These are phyloP conservation scores for Alternaria gansuensis DNA, from an alignment of 2,329 filamentous ascomycete species.

Conservation along the genomic window DNA sequence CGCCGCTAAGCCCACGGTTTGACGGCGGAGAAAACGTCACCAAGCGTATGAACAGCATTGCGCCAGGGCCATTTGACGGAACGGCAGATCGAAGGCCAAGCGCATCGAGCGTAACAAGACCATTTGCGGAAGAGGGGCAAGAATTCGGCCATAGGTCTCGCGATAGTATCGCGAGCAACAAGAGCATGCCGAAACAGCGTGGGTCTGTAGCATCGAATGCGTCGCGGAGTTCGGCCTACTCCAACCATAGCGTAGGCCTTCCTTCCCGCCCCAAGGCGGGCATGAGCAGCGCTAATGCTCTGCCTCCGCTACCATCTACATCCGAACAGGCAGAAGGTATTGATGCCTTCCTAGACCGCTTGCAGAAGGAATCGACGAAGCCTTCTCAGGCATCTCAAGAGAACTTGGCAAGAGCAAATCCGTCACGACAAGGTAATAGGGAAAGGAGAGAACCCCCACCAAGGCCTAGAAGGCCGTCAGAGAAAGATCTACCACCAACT, in stretches of 20 bases:
- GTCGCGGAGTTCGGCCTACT: slow-evolving; percentile 46
- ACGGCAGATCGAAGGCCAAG: slow-evolving; percentile 45
- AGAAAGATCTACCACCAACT: slow-evolving; percentile 34
- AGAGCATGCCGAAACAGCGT: slow-evolving; percentile 40
- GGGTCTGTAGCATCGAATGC: slow-evolving; percentile 43
- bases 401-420: slow-evolving; percentile 29
- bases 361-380: slow-evolving; percentile 47
- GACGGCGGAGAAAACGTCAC: slow-evolving; percentile 60
- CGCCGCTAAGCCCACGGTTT: slow-evolving; percentile 60
- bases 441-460: slow-evolving; percentile 33
- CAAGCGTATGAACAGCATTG: slow-evolving; percentile 71
- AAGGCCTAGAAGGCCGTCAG: slow-evolving; percentile 39
- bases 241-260: slow-evolving; percentile 37
- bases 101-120: slow-evolving; percentile 47
- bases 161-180: slow-evolving; percentile 42
- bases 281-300: slow-evolving; percentile 23
- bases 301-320: slow-evolving; percentile 35
- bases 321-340: slow-evolving; percentile 46
- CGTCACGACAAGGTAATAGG: slow-evolving; percentile 35
- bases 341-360: slow-evolving; percentile 49
- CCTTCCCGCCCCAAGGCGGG: slow-evolving; percentile 38
- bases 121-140: slow-evolving; percentile 34
- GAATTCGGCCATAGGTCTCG: slow-evolving; percentile 49
- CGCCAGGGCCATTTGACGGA: slow-evolving; percentile 71
- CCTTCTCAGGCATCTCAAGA: slow-evolving; percentile 29